phyloP scores from a whole-genome alignment of 768 basidiomycete genomes.

The Paxillus involutus region DNA sequence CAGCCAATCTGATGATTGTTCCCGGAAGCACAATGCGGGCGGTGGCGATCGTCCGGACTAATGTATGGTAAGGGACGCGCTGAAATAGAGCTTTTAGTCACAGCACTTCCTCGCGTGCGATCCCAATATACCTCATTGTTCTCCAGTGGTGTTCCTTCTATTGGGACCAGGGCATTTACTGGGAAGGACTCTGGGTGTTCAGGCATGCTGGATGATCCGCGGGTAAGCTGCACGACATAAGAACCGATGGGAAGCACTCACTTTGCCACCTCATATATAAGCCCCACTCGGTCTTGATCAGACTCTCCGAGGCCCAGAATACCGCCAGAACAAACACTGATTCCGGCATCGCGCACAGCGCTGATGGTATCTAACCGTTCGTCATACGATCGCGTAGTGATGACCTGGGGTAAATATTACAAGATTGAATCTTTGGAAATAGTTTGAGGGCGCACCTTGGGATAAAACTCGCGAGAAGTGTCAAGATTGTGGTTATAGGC shows the following conservation, averaged over 20 bases:
- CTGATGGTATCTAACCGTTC: conserved; percentile 88
- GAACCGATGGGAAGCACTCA: conserved; percentile 36
- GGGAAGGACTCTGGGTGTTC: conserved; percentile 99
- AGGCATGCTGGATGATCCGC: conserved; percentile 60
- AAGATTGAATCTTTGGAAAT: background rate
- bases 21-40: conserved; percentile 88
- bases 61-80: conserved; percentile 79
- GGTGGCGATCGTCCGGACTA: conserved; percentile 93
- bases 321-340: conserved; percentile 96
- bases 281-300: conserved; percentile 84
- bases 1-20: conserved; percentile 94
- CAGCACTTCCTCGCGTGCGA: background rate
- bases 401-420: conserved; percentile 58
- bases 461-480: conserved; percentile 96
- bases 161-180: conserved; percentile 95
- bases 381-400: conserved; percentile 93
- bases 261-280: conserved; percentile 94
- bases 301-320: conserved; percentile 94
- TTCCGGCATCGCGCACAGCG: conserved; percentile 91
- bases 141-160: conserved; percentile 91
- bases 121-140: conserved; percentile 68
- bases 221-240: conserved; percentile 3
- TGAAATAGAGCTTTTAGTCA: conserved; percentile 31
- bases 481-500: conserved; percentile 99
- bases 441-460: conserved; percentile 53